Evolutionary conservation across 2,329 filamentous ascomycete species (phyloP).

Genomic region (Arthrobotrys sphaeroides): DNA sequence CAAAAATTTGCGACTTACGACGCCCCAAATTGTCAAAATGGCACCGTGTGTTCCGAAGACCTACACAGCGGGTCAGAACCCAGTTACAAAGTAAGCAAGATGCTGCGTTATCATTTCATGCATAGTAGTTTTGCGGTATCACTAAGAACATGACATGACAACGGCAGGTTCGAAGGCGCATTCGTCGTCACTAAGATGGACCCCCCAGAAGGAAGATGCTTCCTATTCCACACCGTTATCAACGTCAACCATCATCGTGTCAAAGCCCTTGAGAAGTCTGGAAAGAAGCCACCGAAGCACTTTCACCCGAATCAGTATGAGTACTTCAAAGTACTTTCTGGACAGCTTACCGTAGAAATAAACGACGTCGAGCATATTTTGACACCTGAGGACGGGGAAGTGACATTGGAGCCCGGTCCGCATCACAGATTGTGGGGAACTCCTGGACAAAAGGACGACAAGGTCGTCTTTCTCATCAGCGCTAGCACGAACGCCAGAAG

Average conservation of each 20-base stretch:
- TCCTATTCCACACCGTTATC: conserved; percentile 58
- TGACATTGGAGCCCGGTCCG: conserved; percentile 56
- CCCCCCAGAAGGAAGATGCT: conserved; percentile 58
- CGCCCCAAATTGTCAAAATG: background rate
- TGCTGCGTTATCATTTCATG: background rate
- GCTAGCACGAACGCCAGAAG: conserved; percentile 56
- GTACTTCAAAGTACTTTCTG: conserved; percentile 58
- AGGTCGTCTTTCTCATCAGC: conserved; percentile 56
- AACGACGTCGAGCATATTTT: conserved; percentile 56
- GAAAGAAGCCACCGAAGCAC: conserved; percentile 58
- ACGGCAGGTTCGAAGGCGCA: conserved; percentile 14
- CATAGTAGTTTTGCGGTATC: background rate
- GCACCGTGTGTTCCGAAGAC: conserved; percentile 31
- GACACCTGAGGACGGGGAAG: conserved; percentile 59
- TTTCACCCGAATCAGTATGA: conserved; percentile 60
- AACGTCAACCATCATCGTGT: conserved; percentile 54
- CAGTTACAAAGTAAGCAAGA: conserved; percentile 17
- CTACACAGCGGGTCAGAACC: conserved; percentile 44
- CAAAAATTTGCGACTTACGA: background rate
- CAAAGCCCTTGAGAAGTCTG: conserved; percentile 51
- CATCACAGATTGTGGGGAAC: conserved; percentile 37
- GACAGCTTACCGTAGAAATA: conserved; percentile 58
- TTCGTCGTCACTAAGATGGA: conserved; percentile 53
- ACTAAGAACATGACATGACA: background rate
- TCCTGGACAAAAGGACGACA: conserved; percentile 17